Base-by-base conservation (phyloP, 2,329 filamentous ascomycete genomes). In the Zopfia rhizophila region DNA sequence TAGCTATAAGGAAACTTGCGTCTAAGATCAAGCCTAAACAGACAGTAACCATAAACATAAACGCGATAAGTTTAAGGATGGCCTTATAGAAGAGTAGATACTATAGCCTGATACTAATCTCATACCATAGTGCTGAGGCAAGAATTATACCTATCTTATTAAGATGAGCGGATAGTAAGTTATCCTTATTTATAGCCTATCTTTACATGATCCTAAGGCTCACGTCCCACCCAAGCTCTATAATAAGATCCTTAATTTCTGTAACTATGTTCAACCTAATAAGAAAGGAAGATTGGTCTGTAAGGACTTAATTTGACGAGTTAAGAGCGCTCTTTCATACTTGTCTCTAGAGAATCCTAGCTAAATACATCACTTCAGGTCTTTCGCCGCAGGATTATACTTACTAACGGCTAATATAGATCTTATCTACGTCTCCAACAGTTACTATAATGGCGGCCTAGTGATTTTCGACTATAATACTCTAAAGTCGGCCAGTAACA, bases 401-500 rank as follows among this genome's bases (percentile, higher is more conserved):
- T 76, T 90, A 7, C 87, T 87, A 5, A 86, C 89, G 1, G 91
- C 90, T 12, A 94, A 99, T 66, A 96, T 99, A 86, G 94, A 99
- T 67, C 78, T 99, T 35, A 93, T 96, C 3, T 82, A 94, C 39
- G 83, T 92, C 38, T 87, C 86, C 1, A 75, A 78, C 18, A 91
- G 84, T 54, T 77, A 85, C 53, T 68, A 75, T 7, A 76, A 79
- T 3, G 82, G 81, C 63, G 75, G 7, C 68, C 81, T 47, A 75
- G 74, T 54, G 29, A 47, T 54, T 3, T 45, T 66, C 24, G 58
- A 63, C 18, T 38, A 54, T 14, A 45, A 44, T 7, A 29, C 48
- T 78, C 81, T 74, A 60, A 56, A 54, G n/a, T 49, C 65, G 16
- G 85, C 76, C 66, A 82, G 75, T 13, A 80, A 76, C 35, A 74